Evolutionary conservation across 2,329 filamentous ascomycete species (phyloP), one percentile per base, ranked within the genome.

Genomic region (Leptodontidium sp.): DNA sequence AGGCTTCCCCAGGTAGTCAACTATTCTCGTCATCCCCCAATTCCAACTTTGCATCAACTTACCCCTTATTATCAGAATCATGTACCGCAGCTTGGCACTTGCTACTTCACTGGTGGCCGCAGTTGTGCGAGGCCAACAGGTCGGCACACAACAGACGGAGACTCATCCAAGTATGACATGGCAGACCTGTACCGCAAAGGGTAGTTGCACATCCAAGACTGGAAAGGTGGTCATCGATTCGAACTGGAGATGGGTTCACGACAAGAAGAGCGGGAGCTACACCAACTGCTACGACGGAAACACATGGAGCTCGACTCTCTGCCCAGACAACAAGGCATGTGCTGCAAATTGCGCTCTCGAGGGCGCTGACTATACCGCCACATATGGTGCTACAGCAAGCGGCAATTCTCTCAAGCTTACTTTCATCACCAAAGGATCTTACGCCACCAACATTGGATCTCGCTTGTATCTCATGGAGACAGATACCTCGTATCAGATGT

Each of bases 391-490:
- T 73, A 84, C 81, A 61, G 81, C 86, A 64, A 83, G 81, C 74
- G 83, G 83, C 72, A 81, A 84, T 76, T 79, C 83, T 68, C 79
- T 89, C 72, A 85, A 80, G 73, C 80, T 89, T 72, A 84, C 84
- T 76, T 88, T 89, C 74, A 85, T 88, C 72, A 88, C 86, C 70
- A 81, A 86, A 74, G 81, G 68, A 15, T 50, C 68, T 7, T 70
- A 69, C 49, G 66, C 68, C 5, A 73, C 82, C 72, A 86, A 86
- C 77, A 77, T 86, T 52, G 84, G 84, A n/a, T 82, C 87, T 65
- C 86, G 90, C 73, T 80, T 89, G 55, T 92, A 91, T 79, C 84
- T 92, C 70, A 86, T 92, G 82, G 86, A 73, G 38, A 71, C 69
- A 32, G 70, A 88, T 61, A 83, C 82, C 72, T 86, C 85, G 68